Conservation (phyloP, 805 yeast genomes). For the Isabelozyma heimii region DNA sequence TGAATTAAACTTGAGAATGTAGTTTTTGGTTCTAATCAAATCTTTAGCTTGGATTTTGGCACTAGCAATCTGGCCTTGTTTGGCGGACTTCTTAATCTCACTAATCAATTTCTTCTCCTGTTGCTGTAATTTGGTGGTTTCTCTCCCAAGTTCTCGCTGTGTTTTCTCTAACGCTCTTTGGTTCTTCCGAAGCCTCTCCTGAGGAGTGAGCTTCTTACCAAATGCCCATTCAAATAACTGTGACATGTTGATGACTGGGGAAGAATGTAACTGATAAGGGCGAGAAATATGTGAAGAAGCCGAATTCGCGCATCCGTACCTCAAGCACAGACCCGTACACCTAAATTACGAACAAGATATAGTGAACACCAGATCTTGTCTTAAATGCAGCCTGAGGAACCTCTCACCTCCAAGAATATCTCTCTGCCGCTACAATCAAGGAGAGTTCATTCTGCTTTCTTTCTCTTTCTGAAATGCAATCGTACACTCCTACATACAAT, state of each 20-base stretch:
- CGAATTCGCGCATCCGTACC: too few relatives aligned
- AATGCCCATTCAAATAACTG: conserved; percentile 84
- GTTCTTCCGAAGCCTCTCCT: conserved; percentile 89
- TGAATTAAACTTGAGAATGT: conserved; percentile 81
- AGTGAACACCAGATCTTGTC: too few relatives aligned
- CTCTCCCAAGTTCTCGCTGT: conserved; percentile 89
- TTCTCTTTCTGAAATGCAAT: too few relatives aligned
- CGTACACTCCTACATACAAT: too few relatives aligned
- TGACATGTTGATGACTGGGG: conserved; percentile 14
- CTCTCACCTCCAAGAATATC: too few relatives aligned
- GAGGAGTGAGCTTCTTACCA: conserved; percentile 91
- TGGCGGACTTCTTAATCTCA: conserved; percentile 91
- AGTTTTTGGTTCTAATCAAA: conserved; percentile 79
- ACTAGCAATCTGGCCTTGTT: conserved; percentile 81
- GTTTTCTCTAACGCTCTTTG: conserved; percentile 94
- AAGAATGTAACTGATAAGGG: too few relatives aligned
- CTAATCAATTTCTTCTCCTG: conserved; percentile 86
- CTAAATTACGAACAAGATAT: too few relatives aligned
- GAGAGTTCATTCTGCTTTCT: too few relatives aligned
- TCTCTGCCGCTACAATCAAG: too few relatives aligned
- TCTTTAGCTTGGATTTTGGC: conserved; percentile 96
- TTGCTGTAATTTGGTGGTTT: conserved; percentile 76
- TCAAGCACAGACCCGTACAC: too few relatives aligned
- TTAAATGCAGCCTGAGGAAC: too few relatives aligned
- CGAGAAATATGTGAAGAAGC: too few relatives aligned